These are phyloP conservation scores for Claviceps africana DNA, from an alignment of 2,329 filamentous ascomycete genomes.

Conservation along the genomic window DNA sequence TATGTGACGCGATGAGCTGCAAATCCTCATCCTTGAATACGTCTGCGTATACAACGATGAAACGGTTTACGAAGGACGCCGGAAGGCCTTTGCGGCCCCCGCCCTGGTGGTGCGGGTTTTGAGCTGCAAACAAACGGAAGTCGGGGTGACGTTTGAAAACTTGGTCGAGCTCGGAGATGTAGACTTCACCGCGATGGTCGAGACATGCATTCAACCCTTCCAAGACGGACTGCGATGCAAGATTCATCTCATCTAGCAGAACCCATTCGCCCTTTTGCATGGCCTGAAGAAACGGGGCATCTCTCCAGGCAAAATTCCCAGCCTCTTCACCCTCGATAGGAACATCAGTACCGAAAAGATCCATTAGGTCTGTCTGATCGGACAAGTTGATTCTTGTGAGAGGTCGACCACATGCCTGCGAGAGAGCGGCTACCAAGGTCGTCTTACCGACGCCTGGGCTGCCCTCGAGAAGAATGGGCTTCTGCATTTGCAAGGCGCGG, in stretches of 20 bases:
- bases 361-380: constrained; percentile 94
- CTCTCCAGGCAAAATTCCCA: constrained; percentile 87
- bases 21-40: constrained; percentile 73
- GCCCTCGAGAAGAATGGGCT: constrained; percentile 88
- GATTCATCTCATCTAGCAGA: constrained; percentile 93
- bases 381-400: constrained; percentile 93
- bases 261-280: constrained; percentile 98
- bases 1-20: constrained; percentile 62
- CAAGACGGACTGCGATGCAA: constrained; percentile 90
- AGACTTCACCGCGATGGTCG: constrained; percentile 90
- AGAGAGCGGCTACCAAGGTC: constrained; percentile 74
- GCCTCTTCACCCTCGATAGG: constrained; percentile 85
- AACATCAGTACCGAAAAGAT: constrained; percentile 92
- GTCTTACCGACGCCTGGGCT: constrained; percentile 98
- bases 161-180: constrained; percentile 87
- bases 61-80: constrained; percentile 92
- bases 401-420: constrained; percentile 63
- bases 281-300: constrained; percentile 86
- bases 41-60: constrained; percentile 95
- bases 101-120: constrained; percentile 95
- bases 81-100: constrained; percentile 90
- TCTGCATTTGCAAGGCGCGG: constrained; percentile 73
- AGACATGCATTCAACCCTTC: constrained; percentile 94
- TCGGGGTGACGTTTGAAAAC: constrained; percentile 79
- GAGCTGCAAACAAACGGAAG: constrained; percentile 91